Base-by-base conservation (phyloP, 805 yeast species). In the Spathaspora passalidarum region DNA sequence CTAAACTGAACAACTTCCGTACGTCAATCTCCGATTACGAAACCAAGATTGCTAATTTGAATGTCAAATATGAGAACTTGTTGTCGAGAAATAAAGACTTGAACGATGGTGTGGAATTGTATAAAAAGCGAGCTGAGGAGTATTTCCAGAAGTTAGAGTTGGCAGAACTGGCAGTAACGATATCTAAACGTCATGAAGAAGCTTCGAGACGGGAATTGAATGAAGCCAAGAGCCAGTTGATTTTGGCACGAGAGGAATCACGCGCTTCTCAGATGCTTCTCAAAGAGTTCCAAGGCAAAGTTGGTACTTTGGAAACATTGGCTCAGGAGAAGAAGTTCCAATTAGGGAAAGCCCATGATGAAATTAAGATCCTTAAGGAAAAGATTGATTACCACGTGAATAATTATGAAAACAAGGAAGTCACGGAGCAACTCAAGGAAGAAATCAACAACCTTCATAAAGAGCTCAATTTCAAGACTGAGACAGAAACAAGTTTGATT, bases 61-160 rank as follows among this genome's bases (percentile, higher is more conserved):
- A 78, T 50, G 72, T 82, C 16, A 81, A 78, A 46, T 62, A 86
- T 19, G 82, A 82, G 38, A 75, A 83, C 2, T 63, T 84, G 13
- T 72, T 70, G 34, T 59, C 72, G n/a, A 83, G 80, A 55, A 82
- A 80, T 52, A 56, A 60, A 1, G 84, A 88, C 23, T 65, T 88
- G 23, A 60, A 71, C 1, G 73, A 76, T 32, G 75, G 79, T 23
- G 66, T 84, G 17, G 79, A 78, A 32, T 68, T 85, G 25, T 89
- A 86, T 63, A 84, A 82, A 57, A 64, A 72, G 14, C 77, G 96
- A 49, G 81, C 95, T 26, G 91, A 87, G 29, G 86, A 83, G 49
- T 86, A 88, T 59, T 80, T 76, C 54, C 72, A 74, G 47, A 86
- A 87, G 56, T 69, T 90, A 20, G 95, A 89, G 56, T 76, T 79